Percentiles rank a stretch among this genome's conserved stretches.
Conservation (phyloP, 768 basidiomycete species). For the Tricholoma furcatifolium region DNA sequence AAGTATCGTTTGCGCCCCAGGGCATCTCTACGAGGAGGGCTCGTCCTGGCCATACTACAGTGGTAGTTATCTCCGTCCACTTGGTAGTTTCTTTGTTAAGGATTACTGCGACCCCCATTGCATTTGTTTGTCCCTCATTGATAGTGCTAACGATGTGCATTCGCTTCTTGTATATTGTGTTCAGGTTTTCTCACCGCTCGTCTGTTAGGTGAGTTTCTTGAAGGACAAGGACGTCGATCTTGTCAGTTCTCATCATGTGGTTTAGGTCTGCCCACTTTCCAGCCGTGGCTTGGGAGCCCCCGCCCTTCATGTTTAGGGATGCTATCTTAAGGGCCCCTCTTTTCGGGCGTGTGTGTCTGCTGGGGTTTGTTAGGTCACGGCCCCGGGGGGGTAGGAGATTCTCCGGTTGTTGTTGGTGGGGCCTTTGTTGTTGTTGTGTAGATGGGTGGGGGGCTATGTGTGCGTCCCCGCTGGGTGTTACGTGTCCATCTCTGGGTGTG, state of each 20-base stretch:
- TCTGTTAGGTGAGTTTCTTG: conserved; percentile 31
- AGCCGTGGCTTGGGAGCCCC: not conserved
- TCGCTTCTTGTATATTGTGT: conserved; percentile 2
- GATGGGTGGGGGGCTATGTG: too few species aligned
- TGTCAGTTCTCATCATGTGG: conserved; percentile 21
- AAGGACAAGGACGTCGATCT: conserved; percentile 25
- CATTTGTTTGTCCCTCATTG: conserved; percentile 15
- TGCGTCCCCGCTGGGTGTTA: too few species aligned
- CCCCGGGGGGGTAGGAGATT: too few species aligned
- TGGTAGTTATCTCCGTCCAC: conserved; percentile 4
- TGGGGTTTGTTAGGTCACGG: too few species aligned
- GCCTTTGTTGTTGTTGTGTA: too few species aligned
- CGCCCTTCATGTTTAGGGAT: conserved; percentile 26
- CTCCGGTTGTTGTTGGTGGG: too few species aligned
- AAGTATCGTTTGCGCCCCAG: conserved; percentile 2
- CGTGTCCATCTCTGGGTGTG: too few species aligned
- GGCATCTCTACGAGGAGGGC: not conserved
- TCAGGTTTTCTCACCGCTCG: conserved; percentile 6
- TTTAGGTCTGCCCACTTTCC: conserved; percentile 26
- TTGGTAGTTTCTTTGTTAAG: conserved; percentile 20
- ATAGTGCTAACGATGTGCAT: conserved; percentile 18
- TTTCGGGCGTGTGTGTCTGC: too few species aligned
- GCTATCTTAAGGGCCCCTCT: too few species aligned
- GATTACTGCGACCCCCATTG: conserved; percentile 30
- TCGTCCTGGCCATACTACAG: not conserved